Evolutionary conservation across 2,329 filamentous ascomycete genomes (phyloP), one percentile per base, ranked within the genome.

Genomic region (Ciborinia camelliae): DNA sequence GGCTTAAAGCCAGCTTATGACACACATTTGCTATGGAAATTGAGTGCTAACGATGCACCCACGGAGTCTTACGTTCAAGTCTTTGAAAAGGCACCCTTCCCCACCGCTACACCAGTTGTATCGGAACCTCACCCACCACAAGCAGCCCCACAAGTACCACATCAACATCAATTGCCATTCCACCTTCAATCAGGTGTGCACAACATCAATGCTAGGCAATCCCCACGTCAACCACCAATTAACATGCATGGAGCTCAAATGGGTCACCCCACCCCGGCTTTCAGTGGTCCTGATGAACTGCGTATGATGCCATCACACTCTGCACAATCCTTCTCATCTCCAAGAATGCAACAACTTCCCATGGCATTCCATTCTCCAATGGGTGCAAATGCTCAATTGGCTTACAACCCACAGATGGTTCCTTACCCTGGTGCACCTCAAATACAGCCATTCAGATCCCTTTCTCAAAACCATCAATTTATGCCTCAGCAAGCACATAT

Each of bases 301-400:
- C 86, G 92, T 60, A 96, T 97, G 90, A 90, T 95, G 79, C 91
- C 90, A 65, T 90, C 88, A 8, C 92, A 89, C 70, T 92, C 90
- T 30, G 88, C 88, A 4, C 92, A 93, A 72, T 91, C 92, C 3
- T 95, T 92, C 75, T 89, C 91, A 10, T 97, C 93, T 20, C 92
- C 94, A 57, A 87, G 92, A 59, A 84, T 92, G 71, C 84, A 86
- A 60, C 89, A 88, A 68, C 83, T 86, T 20, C 86, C 87, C 37
- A 85, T 91, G 75, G 84, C 85, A 3, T 70, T 93, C 90, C 93
- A 92, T 70, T 84, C 85, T 26, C 84, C 84, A 2, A 87, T 91
- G 80, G 85, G 84, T 62, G 87, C 88, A 26, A 87, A 88, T 68
- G 84, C 85, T 28, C 88, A 91, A 73, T 82, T 92, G 70, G 51